Conservation (phyloP, 2,329 filamentous ascomycete species). For the Nemania sp. region DNA sequence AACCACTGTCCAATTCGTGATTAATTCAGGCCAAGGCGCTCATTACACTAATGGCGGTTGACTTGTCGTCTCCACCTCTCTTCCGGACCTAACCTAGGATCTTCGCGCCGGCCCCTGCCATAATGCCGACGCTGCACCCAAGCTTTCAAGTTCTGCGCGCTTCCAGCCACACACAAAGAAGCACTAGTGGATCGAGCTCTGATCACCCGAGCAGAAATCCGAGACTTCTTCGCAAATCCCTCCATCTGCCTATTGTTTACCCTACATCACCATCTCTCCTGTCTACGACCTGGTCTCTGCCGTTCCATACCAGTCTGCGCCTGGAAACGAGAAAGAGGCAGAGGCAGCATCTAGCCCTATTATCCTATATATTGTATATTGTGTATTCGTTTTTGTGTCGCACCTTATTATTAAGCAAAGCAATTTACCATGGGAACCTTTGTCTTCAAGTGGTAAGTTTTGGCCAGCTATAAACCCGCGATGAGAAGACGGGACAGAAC, state of each 20-base stretch:
- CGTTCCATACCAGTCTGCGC: constrained; percentile 1
- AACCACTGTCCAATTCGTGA: too few species aligned
- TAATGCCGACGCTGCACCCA: not conserved
- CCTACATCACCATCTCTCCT: not conserved
- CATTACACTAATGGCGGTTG: too few species aligned
- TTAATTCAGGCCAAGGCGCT: too few species aligned
- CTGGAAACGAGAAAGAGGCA: constrained; percentile 1
- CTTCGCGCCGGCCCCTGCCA: not conserved
- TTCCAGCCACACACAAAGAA: constrained; percentile 21
- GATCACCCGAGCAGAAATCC: not conserved
- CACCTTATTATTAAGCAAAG: not conserved
- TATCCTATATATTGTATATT: constrained; percentile 8
- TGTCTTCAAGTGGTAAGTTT: constrained; percentile 70
- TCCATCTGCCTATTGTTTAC: constrained; percentile 3
- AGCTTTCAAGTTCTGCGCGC: constrained; percentile 18
- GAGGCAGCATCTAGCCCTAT: not conserved
- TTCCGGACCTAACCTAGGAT: not conserved
- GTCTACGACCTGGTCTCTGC: not conserved
- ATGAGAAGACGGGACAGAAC: not conserved
- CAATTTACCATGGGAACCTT: constrained; percentile 64
- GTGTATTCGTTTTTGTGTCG: not conserved
- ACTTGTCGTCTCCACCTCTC: not conserved
- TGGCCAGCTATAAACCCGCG: not conserved
- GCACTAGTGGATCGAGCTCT: constrained; percentile 11
- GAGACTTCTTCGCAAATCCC: constrained; percentile 14